Percentiles rank a stretch among this genome's conserved stretches.
Evolutionary conservation across 768 basidiomycete genomes (phyloP).

Genomic region (Grammothele lineata): DNA sequence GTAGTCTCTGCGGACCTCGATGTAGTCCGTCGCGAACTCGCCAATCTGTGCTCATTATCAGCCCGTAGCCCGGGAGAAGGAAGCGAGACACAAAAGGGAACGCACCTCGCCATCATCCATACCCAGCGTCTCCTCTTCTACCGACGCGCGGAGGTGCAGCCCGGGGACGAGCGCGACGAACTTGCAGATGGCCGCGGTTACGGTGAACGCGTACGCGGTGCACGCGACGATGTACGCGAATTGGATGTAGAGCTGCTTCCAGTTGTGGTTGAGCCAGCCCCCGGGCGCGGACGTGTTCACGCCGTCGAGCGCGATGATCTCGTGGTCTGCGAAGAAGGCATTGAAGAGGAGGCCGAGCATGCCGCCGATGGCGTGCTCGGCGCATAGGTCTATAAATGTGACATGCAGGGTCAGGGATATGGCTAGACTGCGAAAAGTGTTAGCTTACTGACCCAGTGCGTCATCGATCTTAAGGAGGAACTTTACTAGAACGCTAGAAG

Average conservation of each 20-base stretch:
- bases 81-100: neutral
- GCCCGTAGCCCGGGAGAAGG: neutral
- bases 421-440: too few species aligned
- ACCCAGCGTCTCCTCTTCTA: slow-evolving; percentile 70
- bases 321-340: slow-evolving; percentile 78
- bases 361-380: slow-evolving; percentile 86
- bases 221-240: slow-evolving; percentile 80
- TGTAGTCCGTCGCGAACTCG: slow-evolving; percentile 49
- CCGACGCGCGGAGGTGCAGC: slow-evolving; percentile 59
- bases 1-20: slow-evolving; percentile 63
- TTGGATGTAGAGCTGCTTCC: slow-evolving; percentile 76
- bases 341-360: slow-evolving; percentile 78
- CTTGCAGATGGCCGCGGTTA: slow-evolving; percentile 77
- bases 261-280: slow-evolving; percentile 84
- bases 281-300: slow-evolving; percentile 53
- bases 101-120: slow-evolving; percentile 80
- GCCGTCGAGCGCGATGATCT: slow-evolving; percentile 78
- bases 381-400: slow-evolving; percentile 73
- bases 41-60: slow-evolving; percentile 46
- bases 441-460: slow-evolving; percentile 56
- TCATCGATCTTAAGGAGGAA: slow-evolving; percentile 73
- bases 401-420: too few species aligned
- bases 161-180: slow-evolving; percentile 80
- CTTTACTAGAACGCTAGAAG: slow-evolving; percentile 49
- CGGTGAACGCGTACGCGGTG: slow-evolving; percentile 65